Conservation (phyloP, 192 early-diverging fungal genomes). For the Coemansia nantahalensis region DNA sequence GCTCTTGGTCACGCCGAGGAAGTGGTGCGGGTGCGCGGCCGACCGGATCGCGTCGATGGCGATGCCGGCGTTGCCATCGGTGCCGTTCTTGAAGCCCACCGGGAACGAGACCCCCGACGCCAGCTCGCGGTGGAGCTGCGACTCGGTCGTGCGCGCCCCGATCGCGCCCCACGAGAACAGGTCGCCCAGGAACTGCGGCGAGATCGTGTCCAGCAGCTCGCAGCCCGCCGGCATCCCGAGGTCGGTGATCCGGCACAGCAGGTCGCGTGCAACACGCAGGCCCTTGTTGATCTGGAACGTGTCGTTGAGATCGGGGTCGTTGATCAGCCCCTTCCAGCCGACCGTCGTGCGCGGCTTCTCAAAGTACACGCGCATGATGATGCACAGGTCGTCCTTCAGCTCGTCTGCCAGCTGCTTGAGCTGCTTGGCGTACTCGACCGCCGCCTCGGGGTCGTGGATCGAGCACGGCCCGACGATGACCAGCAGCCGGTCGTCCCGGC, state of each 20-base stretch:
- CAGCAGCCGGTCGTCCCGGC: constrained; percentile 82
- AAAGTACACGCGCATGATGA: constrained; percentile 98
- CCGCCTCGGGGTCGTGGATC: constrained; percentile 88
- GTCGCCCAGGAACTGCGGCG: constrained; percentile 93
- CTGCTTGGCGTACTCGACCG: constrained; percentile 75
- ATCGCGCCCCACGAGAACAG: constrained; percentile 96
- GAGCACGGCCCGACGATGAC: constrained; percentile 95
- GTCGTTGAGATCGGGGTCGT: constrained; percentile 73
- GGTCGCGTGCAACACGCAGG: constrained; percentile 76
- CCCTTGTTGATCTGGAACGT: constrained; percentile 97
- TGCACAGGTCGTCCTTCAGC: constrained; percentile 71
- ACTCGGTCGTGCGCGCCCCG: constrained; percentile 94
- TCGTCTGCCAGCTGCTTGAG: constrained; percentile 62
- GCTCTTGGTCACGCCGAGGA: constrained; percentile 93
- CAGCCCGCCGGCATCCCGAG: constrained; percentile 82
- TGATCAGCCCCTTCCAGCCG: constrained; percentile 86
- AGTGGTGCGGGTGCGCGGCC: constrained; percentile 77
- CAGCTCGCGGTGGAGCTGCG: constrained; percentile 92
- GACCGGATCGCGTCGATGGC: constrained; percentile 75
- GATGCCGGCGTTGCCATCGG: constrained; percentile 82
- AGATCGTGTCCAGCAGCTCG: constrained; percentile 93
- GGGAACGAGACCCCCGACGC: constrained; percentile 93
- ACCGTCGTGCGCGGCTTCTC: constrained; percentile 98
- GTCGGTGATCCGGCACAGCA: constrained; percentile 77
- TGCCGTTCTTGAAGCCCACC: constrained; percentile 98